phyloP scores from a whole-genome alignment of 805 yeast species.

The Debaryomyces maramus region DNA sequence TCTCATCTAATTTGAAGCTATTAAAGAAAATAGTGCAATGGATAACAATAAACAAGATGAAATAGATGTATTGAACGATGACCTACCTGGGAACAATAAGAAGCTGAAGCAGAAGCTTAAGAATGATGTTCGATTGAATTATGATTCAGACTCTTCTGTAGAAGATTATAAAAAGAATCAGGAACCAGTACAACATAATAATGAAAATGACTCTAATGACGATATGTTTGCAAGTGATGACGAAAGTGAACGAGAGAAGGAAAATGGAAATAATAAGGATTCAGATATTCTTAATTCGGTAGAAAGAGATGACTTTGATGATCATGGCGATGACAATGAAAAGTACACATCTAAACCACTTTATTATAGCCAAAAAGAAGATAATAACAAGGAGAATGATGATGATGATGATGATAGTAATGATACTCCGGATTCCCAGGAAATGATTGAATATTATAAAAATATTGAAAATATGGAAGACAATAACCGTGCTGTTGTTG shows the following conservation, averaged over 20 bases:
- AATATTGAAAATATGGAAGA: constrained; percentile 24
- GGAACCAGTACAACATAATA: constrained; percentile 6
- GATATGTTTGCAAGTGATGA: constrained; percentile 46
- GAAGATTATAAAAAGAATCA: constrained; percentile 16
- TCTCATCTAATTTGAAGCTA: background rate
- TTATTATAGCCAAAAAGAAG: constrained; percentile 4
- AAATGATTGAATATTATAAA: constrained; percentile 23
- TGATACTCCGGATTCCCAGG: constrained; percentile 5
- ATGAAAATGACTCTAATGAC: constrained; percentile 26
- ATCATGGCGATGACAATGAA: constrained; percentile 19
- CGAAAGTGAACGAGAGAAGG: constrained; percentile 12
- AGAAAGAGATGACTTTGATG: constrained; percentile 22
- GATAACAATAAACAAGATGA: constrained; percentile 3
- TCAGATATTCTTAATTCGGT: constrained; percentile 7
- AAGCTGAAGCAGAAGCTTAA: constrained; percentile 15
- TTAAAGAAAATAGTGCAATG: background rate
- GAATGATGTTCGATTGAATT: constrained; percentile 17
- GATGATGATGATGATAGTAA: constrained; percentile 13
- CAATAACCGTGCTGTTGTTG: background rate
- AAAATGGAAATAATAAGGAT: constrained; percentile 17
- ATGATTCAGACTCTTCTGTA: constrained; percentile 27
- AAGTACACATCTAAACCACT: constrained; percentile 11
- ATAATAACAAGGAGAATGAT: constrained; percentile 10
- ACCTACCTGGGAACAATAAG: constrained; percentile 11
- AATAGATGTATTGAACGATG: constrained; percentile 8